Evolutionary conservation across 352 stramenopile species (phyloP).

Genomic region (Blastocystis sp.): DNA sequence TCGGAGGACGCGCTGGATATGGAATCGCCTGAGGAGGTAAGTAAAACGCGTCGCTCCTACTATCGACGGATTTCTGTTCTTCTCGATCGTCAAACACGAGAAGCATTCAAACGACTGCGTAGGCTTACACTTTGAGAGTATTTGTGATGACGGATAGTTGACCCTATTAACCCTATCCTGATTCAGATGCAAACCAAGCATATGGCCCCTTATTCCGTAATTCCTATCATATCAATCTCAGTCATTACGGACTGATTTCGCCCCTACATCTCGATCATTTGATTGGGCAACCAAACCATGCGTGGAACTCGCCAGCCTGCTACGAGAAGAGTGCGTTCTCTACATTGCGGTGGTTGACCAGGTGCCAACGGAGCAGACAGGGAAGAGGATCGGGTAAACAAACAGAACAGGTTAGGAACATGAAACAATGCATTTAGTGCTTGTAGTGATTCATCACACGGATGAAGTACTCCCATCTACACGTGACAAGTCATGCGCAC

Average conservation of each 20-base stretch:
- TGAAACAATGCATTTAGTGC: not conserved
- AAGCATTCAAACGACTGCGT: not conserved
- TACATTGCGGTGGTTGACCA: no score
- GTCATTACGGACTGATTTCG: no score
- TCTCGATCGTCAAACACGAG: slow-evolving; percentile 17
- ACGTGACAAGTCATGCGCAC: not conserved
- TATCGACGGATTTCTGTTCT: not conserved
- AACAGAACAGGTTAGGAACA: not conserved
- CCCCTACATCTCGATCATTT: no score
- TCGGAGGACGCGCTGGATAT: not conserved
- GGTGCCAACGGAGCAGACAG: no score
- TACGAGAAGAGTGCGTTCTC: no score
- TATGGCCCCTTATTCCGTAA: no score
- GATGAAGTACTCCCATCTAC: not conserved
- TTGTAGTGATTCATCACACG: not conserved
- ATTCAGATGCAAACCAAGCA: no score
- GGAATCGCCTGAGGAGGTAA: not conserved
- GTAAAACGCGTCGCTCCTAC: not conserved
- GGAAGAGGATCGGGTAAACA: not conserved
- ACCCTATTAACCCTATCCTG: no score
- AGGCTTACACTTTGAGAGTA: not conserved
- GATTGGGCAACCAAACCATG: no score
- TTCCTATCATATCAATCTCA: no score
- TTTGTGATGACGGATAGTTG: no score
- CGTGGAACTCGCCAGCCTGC: no score